Conservation (phyloP, 768 basidiomycete species). For the Dentipellis fragilis region DNA sequence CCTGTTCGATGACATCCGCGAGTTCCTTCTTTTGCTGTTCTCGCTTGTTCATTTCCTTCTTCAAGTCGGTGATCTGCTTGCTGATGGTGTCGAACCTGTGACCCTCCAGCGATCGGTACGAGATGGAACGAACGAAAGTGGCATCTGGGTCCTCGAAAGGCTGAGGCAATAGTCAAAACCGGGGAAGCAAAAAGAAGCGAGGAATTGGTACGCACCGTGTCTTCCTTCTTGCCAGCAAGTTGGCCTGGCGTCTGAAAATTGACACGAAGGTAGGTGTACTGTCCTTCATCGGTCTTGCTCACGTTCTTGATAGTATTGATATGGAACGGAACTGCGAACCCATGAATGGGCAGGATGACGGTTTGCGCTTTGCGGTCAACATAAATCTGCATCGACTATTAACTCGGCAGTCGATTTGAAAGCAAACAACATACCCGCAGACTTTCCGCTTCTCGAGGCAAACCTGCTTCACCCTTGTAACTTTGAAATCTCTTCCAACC, state of each 20-base stretch:
- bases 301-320: slow-evolving; percentile 98
- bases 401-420: neutral
- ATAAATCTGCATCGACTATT: slow-evolving; percentile 47
- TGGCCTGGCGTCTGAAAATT: slow-evolving; percentile 99
- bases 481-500: slow-evolving; percentile 94
- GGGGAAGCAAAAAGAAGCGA: neutral
- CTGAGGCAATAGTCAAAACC: slow-evolving; percentile 24
- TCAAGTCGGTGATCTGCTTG: slow-evolving; percentile 89
- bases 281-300: slow-evolving; percentile 94
- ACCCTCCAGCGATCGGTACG: slow-evolving; percentile 84
- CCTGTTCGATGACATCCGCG: slow-evolving; percentile 97
- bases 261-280: slow-evolving; percentile 88
- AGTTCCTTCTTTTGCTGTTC: slow-evolving; percentile 98
- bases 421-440: slow-evolving; percentile 48
- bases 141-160: slow-evolving; percentile 96
- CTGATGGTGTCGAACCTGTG: slow-evolving; percentile 83
- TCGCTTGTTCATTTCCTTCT: slow-evolving; percentile 94
- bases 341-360: slow-evolving; percentile 86
- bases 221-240: slow-evolving; percentile 96
- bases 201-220: slow-evolving; percentile 48
- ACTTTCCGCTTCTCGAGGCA: slow-evolving; percentile 76
- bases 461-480: slow-evolving; percentile 87
- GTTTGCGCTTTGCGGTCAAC: slow-evolving; percentile 89
- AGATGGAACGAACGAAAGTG: slow-evolving; percentile 91
- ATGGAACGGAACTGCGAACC: slow-evolving; percentile 94